Percentiles rank a stretch among this genome's conserved stretches.
Conservation (phyloP, 352 stramenopile species). For the Globisporangium cystogenes region DNA sequence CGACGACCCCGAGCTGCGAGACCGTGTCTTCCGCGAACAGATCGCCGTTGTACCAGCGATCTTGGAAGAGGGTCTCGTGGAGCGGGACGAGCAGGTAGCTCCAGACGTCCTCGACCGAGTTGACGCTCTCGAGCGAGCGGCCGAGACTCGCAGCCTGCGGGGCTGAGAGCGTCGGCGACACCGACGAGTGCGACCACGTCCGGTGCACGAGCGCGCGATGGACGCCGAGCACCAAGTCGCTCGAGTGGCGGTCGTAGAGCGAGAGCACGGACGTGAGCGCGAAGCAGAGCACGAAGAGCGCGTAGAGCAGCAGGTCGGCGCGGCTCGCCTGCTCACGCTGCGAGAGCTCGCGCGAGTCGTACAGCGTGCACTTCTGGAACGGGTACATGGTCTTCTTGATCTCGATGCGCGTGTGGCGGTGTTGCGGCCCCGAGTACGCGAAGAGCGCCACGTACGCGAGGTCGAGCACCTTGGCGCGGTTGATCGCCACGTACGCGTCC, state of each 20-base stretch:
- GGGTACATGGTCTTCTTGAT: conserved; percentile 56
- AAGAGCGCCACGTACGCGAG: conserved; percentile 68
- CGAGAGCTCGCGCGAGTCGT: conserved; percentile 42
- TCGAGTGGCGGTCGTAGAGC: conserved; percentile 38
- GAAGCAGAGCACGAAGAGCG: conserved; percentile 40
- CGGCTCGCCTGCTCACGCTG: conserved; percentile 38
- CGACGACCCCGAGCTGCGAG: conserved; percentile 43
- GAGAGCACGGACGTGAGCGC: conserved; percentile 35
- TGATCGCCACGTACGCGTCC: conserved; percentile 43
- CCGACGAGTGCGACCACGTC: neutral
- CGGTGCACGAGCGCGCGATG: conserved; percentile 16
- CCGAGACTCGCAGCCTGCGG: neutral
- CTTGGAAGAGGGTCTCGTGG: conserved; percentile 35
- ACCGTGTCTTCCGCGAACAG: conserved; percentile 36
- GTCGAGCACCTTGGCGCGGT: conserved; percentile 62
- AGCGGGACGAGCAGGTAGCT: conserved; percentile 39
- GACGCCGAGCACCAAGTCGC: conserved; percentile 25
- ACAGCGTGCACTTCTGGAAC: conserved; percentile 70
- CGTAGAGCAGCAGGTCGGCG: conserved; percentile 32
- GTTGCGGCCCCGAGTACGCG: conserved; percentile 48
- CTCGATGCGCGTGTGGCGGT: conserved; percentile 57
- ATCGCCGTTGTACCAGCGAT: conserved; percentile 57
- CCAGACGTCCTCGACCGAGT: conserved; percentile 45
- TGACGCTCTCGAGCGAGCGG: conserved; percentile 27
- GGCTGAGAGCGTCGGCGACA: neutral